phyloP scores from a whole-genome alignment of 2,329 filamentous ascomycete genomes.

The Claviceps digitariae region DNA sequence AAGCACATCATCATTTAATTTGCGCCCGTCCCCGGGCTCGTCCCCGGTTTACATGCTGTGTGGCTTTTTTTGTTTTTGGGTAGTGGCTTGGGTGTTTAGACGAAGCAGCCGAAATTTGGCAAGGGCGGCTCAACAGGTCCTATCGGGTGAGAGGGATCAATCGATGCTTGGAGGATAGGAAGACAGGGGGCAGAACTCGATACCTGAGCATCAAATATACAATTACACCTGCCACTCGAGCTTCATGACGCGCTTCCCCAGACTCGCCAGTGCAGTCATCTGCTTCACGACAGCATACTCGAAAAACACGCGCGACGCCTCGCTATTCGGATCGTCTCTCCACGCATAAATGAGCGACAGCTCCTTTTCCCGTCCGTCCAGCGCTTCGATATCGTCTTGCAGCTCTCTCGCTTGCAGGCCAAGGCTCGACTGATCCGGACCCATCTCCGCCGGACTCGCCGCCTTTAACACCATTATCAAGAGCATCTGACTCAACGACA shows the following conservation, averaged over 20 bases:
- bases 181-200: too few species aligned
- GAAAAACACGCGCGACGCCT: conserved; percentile 32
- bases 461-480: conserved; percentile 33
- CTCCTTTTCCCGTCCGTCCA: conserved; percentile 32
- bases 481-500: conserved; percentile 39
- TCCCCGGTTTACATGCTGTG: neutral
- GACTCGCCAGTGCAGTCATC: conserved; percentile 29
- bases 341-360: conserved; percentile 30
- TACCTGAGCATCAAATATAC: too few species aligned
- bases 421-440: conserved; percentile 31
- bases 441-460: conserved; percentile 27
- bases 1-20: neutral
- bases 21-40: too few species aligned
- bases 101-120: too few species aligned
- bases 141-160: too few species aligned
- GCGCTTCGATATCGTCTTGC: conserved; percentile 33
- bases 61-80: neutral
- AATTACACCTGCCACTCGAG: conserved; percentile 22
- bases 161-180: too few species aligned
- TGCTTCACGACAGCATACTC: conserved; percentile 34
- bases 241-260: conserved; percentile 31
- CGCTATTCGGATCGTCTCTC: conserved; percentile 25
- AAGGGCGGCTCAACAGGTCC: too few species aligned
- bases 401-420: conserved; percentile 29
- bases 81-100: too few species aligned